phyloP scores from a whole-genome alignment of 1,284 basidiomycete genomes.

The Exobasidium rhododendri region DNA sequence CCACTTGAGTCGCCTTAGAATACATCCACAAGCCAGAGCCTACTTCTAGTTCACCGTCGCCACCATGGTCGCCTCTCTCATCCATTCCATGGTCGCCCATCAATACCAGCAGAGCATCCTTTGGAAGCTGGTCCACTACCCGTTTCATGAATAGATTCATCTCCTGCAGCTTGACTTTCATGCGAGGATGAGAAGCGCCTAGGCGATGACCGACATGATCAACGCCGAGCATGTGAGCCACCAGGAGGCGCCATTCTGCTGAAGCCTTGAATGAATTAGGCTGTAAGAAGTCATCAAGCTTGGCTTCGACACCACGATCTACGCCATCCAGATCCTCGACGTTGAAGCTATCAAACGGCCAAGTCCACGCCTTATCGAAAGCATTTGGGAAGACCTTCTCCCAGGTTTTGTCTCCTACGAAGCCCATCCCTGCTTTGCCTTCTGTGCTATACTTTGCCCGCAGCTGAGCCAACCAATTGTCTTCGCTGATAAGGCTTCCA shows the following conservation, averaged over 20 bases:
- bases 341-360: conserved; percentile 93
- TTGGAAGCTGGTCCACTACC: conserved; percentile 66
- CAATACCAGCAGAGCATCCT: conserved; percentile 83
- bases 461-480: conserved; percentile 64
- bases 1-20: conserved; percentile 56
- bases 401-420: conserved; percentile 62
- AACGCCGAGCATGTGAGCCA: conserved; percentile 94
- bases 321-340: conserved; percentile 97
- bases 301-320: conserved; percentile 78
- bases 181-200: conserved; percentile 80
- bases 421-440: conserved; percentile 4
- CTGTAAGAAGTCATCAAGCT: conserved; percentile 75
- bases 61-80: conserved; percentile 87
- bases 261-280: conserved; percentile 19
- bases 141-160: conserved; percentile 76
- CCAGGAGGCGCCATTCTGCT: conserved; percentile 70
- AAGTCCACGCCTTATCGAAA: conserved; percentile 69
- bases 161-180: conserved; percentile 71
- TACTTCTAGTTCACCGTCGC: conserved; percentile 81
- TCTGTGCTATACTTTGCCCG: conserved; percentile 35
- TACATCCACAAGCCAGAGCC: conserved; percentile 88
- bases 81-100: conserved; percentile 99
- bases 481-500: conserved; percentile 70
- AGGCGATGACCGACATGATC: conserved; percentile 95
- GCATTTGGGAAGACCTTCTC: conserved; percentile 76